These are phyloP conservation scores for Aspergillus viridinutans DNA, from an alignment of 2,329 filamentous ascomycete species.

Conservation along the genomic window DNA sequence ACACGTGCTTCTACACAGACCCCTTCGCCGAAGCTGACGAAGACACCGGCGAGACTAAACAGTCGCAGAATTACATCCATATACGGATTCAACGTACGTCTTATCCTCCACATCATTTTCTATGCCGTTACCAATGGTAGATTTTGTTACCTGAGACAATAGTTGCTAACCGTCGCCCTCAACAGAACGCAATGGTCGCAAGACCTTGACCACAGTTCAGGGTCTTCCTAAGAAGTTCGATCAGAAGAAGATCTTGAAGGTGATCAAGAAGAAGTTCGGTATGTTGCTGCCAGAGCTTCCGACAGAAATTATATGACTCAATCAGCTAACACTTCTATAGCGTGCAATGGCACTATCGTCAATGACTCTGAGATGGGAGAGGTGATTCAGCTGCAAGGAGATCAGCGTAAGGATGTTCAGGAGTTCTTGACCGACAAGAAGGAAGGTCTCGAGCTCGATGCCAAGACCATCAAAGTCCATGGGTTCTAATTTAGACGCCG, in stretches of 20 bases:
- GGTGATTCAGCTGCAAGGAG: slow-evolving; percentile 98
- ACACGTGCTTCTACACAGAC: slow-evolving; percentile 57
- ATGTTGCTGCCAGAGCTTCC: slow-evolving; percentile 32
- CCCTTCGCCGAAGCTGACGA: slow-evolving; percentile 99
- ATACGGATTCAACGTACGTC: slow-evolving; percentile 97
- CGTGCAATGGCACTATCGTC: slow-evolving; percentile 99
- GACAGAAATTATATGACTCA: neutral
- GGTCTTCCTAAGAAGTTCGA: slow-evolving; percentile 98
- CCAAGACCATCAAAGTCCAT: slow-evolving; percentile 87
- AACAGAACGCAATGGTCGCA: slow-evolving; percentile 99
- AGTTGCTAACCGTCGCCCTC: slow-evolving; percentile 20
- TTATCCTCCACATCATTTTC: slow-evolving; percentile 1
- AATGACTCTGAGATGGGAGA: slow-evolving; percentile 94
- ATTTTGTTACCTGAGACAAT: slow-evolving; percentile 5
- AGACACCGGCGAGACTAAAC: slow-evolving; percentile 92
- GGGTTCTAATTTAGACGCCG: slow-evolving; percentile 47
- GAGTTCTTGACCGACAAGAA: slow-evolving; percentile 97
- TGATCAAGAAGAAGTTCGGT: slow-evolving; percentile 99
- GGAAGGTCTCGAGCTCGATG: slow-evolving; percentile 86
- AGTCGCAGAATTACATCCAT: slow-evolving; percentile 97
- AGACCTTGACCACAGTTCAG: slow-evolving; percentile 99
- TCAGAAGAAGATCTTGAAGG: slow-evolving; percentile 99
- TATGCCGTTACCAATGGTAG: neutral
- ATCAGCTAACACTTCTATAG: slow-evolving; percentile 43
- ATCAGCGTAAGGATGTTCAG: slow-evolving; percentile 98